Percentiles rank a stretch among this genome's conserved stretches.
Conservation (phyloP, 108 stramenopile genomes). For the Cylindrotheca fusiformis region DNA sequence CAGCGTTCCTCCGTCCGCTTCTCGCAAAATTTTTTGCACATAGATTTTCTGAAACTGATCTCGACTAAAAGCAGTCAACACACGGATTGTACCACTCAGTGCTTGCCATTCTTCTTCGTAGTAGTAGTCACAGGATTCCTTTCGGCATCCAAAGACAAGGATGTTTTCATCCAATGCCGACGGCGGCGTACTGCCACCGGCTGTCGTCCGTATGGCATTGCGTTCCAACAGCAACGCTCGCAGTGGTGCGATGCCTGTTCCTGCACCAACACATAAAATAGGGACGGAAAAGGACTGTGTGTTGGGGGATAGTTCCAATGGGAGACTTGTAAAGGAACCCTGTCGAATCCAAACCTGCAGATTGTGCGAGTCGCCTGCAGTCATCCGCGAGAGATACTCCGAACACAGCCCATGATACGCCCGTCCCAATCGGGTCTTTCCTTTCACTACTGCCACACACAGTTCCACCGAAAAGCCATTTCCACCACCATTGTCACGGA, state of each 20-base stretch:
- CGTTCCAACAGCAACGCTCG: constrained; percentile 74
- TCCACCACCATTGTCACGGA: background rate
- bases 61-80: constrained; percentile 72
- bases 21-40: constrained; percentile 68
- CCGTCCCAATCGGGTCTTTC: constrained; percentile 70
- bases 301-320: constrained; percentile 27
- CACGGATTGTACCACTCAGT: constrained; percentile 23
- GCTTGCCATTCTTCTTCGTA: constrained; percentile 67
- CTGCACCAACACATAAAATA: constrained; percentile 74
- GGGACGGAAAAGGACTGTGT: constrained; percentile 43
- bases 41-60: constrained; percentile 76
- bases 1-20: constrained; percentile 49
- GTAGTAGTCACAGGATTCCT: constrained; percentile 60
- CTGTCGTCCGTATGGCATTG: constrained; percentile 23
- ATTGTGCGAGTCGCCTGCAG: background rate
- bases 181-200: background rate
- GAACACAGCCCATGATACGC: constrained; percentile 71
- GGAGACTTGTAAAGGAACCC: constrained; percentile 64
- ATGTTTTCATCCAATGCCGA: constrained; percentile 29
- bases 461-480: constrained; percentile 60
- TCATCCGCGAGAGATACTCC: constrained; percentile 49
- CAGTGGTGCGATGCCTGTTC: constrained; percentile 84
- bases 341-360: constrained; percentile 74
- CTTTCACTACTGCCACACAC: constrained; percentile 76
- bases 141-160: constrained; percentile 81